Conservation (phyloP, 257 asterid genomes). For the Nicotiana paniculata region DNA sequence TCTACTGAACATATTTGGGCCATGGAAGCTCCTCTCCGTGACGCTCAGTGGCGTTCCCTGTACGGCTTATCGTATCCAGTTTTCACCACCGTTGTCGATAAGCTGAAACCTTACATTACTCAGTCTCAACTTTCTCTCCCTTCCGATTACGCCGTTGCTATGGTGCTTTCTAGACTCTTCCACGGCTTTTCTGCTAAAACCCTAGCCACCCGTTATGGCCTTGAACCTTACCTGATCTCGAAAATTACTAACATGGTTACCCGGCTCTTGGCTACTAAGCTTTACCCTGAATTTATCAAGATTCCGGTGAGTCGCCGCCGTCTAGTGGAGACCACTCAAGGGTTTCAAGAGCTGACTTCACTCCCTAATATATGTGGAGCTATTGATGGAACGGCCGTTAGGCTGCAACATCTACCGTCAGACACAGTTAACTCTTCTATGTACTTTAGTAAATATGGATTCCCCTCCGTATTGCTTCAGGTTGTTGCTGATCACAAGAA, state of each 20-base stretch:
- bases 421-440: slow-evolving; percentile 46
- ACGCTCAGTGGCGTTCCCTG: slow-evolving; percentile 93
- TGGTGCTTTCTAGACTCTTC: slow-evolving; percentile 85
- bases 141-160: slow-evolving; percentile 96
- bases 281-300: slow-evolving; percentile 84
- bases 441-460: slow-evolving; percentile 60
- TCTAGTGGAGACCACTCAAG: slow-evolving; percentile 71
- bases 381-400: slow-evolving; percentile 69
- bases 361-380: slow-evolving; percentile 91
- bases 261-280: slow-evolving; percentile 87
- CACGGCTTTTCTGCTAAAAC: slow-evolving; percentile 78
- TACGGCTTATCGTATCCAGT: slow-evolving; percentile 93
- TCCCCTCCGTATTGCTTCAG: slow-evolving; percentile 73
- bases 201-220: slow-evolving; percentile 79
- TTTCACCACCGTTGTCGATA: slow-evolving; percentile 88
- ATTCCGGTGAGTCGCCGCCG: slow-evolving; percentile 78
- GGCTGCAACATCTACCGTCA: slow-evolving; percentile 50
- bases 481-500: slow-evolving; percentile 92
- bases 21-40: slow-evolving; percentile 93
- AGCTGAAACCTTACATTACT: slow-evolving; percentile 86
- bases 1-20: slow-evolving; percentile 97
- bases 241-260: slow-evolving; percentile 96
- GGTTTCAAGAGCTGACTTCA: slow-evolving; percentile 69
- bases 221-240: slow-evolving; percentile 90
- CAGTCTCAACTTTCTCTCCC: slow-evolving; percentile 95